These are phyloP conservation scores for Arthrobotrys pseudoclavata DNA, from an alignment of 2,329 filamentous ascomycete species.

Conservation along the genomic window DNA sequence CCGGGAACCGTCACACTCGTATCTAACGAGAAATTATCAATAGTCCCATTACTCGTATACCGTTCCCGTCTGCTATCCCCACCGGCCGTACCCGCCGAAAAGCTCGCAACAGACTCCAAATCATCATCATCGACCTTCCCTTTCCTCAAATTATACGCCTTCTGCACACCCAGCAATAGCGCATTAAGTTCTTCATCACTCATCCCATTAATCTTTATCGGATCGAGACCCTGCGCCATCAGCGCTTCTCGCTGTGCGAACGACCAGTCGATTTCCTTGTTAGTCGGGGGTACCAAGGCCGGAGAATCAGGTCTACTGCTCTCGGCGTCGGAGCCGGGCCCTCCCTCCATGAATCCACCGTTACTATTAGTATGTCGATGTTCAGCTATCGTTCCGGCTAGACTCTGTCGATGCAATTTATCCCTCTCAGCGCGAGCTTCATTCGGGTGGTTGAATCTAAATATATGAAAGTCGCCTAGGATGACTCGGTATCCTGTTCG, in stretches of 20 bases:
- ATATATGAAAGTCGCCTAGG: constrained; percentile 97
- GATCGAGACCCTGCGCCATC: constrained; percentile 81
- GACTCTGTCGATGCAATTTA: constrained; percentile 76
- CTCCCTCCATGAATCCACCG: constrained; percentile 62
- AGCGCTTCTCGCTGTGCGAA: constrained; percentile 89
- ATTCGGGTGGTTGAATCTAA: constrained; percentile 97
- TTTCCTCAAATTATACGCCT: constrained; percentile 81
- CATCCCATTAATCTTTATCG: constrained; percentile 88
- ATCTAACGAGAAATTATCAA: constrained; percentile 96
- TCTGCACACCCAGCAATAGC: constrained; percentile 92
- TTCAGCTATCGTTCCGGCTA: constrained; percentile 69
- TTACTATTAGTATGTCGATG: constrained; percentile 74
- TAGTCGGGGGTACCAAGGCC: constrained; percentile 74
- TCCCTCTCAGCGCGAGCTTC: constrained; percentile 91
- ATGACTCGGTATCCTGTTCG: constrained; percentile 96
- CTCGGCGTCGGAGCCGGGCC: constrained; percentile 76
- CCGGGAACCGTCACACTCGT: constrained; percentile 94
- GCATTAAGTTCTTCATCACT: constrained; percentile 95
- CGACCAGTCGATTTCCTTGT: constrained; percentile 92
- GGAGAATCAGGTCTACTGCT: constrained; percentile 85
- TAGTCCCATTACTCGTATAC: constrained; percentile 91
- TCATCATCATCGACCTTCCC: constrained; percentile 82
- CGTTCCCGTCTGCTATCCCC: constrained; percentile 76
- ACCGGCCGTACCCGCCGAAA: constrained; percentile 71
- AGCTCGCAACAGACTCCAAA: constrained; percentile 88